A percentile compares a stretch with the other conserved stretches of the same genome.
phyloP scores from a whole-genome alignment of 2,329 filamentous ascomycete species.

The Fonsecaea monophora region DNA sequence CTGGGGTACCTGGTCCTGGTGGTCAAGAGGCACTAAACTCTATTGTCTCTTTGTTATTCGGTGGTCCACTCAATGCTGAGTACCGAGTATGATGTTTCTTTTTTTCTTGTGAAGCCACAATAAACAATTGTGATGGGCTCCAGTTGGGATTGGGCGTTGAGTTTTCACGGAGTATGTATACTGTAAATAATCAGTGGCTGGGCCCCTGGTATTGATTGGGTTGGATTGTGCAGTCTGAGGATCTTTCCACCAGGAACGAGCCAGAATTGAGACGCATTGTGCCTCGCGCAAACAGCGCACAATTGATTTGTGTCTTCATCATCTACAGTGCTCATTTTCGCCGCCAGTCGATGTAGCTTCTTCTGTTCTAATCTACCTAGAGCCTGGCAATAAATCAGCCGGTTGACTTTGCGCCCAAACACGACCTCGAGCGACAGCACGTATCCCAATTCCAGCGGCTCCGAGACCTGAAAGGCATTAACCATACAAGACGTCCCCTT shows the following conservation, averaged over 20 bases:
- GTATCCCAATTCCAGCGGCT: not conserved
- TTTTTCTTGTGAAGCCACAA: too few species aligned
- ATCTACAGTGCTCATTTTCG: not conserved
- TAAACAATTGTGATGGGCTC: too few species aligned
- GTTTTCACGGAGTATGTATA: too few species aligned
- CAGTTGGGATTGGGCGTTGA: too few species aligned
- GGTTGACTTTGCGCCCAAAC: not conserved
- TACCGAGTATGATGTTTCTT: too few species aligned
- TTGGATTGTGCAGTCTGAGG: too few species aligned
- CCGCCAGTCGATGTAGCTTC: not conserved
- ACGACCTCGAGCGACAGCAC: not conserved
- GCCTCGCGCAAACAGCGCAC: not conserved
- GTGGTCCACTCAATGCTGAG: too few species aligned
- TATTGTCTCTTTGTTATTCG: too few species aligned
- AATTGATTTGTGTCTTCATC: not conserved
- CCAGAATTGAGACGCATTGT: not conserved
- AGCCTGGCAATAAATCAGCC: not conserved
- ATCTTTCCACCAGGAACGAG: too few species aligned
- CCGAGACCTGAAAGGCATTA: not conserved
- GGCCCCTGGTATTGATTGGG: too few species aligned
- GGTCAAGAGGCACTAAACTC: conserved; percentile 19
- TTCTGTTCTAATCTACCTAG: not conserved
- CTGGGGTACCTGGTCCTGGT: conserved; percentile 48
- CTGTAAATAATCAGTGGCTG: too few species aligned
- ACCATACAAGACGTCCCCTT: not conserved